Evolutionary conservation across 2,329 filamentous ascomycete genomes (phyloP).

Genomic region (Atkinsonella texensis): DNA sequence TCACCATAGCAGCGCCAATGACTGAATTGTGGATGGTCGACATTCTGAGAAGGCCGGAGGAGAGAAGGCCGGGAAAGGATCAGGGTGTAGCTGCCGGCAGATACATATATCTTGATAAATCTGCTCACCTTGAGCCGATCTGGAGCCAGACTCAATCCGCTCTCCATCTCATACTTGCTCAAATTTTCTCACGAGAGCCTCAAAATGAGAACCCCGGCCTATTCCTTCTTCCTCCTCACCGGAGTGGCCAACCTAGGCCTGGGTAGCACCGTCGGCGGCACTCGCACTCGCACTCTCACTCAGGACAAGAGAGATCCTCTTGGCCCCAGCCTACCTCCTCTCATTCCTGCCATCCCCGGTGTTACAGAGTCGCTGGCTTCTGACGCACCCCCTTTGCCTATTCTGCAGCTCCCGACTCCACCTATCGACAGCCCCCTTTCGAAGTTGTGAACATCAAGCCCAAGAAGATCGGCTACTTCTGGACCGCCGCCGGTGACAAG

Average conservation of each 20-base stretch:
- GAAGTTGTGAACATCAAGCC: slow-evolving; percentile 42
- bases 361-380: slow-evolving; percentile 43
- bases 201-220: background rate
- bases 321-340: slow-evolving; percentile 33
- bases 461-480: slow-evolving; percentile 56
- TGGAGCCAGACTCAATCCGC: background rate
- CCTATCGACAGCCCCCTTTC: slow-evolving; percentile 43
- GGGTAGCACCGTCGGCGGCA: background rate
- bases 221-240: background rate
- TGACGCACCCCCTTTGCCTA: slow-evolving; percentile 40
- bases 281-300: background rate
- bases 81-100: background rate
- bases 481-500: slow-evolving; percentile 49
- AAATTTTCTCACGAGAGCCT: background rate
- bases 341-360: slow-evolving; percentile 47
- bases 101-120: slow-evolving; percentile 1
- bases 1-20: background rate
- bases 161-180: background rate
- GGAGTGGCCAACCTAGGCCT: background rate
- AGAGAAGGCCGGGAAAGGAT: background rate
- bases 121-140: background rate
- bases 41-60: background rate
- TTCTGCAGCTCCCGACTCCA: slow-evolving; percentile 47
- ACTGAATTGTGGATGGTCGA: background rate
- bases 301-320: slow-evolving; percentile 3